Evolutionary conservation across 108 stramenopile genomes (phyloP).

Genomic region (Ochromonas danica): DNA sequence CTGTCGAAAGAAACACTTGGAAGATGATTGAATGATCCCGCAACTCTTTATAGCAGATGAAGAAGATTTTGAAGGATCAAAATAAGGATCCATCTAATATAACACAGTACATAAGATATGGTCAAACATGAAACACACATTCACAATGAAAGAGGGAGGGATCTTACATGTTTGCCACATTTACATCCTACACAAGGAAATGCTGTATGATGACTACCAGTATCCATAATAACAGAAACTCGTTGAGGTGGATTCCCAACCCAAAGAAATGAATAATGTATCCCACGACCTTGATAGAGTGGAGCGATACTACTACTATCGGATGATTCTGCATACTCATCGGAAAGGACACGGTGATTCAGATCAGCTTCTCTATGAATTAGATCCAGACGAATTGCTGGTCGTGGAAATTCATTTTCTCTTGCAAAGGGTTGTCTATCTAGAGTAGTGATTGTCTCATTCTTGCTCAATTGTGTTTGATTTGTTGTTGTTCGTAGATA

Average conservation of each 20-base stretch:
- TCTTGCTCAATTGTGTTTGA: too few relatives aligned
- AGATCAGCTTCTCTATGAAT: too few relatives aligned
- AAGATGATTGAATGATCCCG: background rate
- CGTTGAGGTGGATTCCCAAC: constrained; percentile 41
- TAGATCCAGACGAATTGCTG: too few relatives aligned
- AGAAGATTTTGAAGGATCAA: constrained; percentile 18
- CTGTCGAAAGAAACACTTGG: constrained; percentile 50
- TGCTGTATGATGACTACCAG: constrained; percentile 36
- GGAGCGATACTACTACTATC: background rate
- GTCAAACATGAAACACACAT: background rate
- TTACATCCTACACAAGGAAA: constrained; percentile 37
- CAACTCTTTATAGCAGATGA: background rate
- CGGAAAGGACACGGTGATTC: too few relatives aligned
- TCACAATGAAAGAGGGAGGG: background rate
- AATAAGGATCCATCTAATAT: constrained; percentile 23
- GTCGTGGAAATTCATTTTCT: too few relatives aligned
- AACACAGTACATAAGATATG: background rate
- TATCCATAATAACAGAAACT: constrained; percentile 35
- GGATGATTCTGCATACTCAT: too few relatives aligned
- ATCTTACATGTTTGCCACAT: constrained; percentile 34
- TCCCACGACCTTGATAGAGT: constrained; percentile 30
- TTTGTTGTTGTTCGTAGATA: too few relatives aligned
- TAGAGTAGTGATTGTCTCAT: too few relatives aligned
- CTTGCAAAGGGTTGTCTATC: too few relatives aligned
- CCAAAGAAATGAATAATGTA: constrained; percentile 37